Evolutionary conservation across 345 rosid genomes (phyloP).

Genomic region (Linum lewisii): DNA sequence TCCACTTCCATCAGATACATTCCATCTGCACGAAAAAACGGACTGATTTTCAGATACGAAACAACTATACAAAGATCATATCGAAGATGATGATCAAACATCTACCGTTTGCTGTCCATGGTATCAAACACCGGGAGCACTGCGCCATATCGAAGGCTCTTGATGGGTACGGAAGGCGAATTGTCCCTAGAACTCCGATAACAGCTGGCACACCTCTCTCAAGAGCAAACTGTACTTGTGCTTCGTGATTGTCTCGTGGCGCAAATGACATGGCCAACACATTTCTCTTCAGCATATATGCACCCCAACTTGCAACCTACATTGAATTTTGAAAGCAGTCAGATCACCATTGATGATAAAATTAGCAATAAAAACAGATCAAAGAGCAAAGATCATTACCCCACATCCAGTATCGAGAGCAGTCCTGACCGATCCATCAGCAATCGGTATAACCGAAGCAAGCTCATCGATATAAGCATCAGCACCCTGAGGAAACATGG

Average conservation of each 20-base stretch:
- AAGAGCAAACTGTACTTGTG: slow-evolving; percentile 97
- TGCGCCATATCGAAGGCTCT: slow-evolving; percentile 98
- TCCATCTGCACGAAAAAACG: slow-evolving; percentile 54
- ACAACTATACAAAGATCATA: too few species aligned
- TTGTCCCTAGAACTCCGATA: slow-evolving; percentile 86
- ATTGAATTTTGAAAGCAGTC: slow-evolving; percentile 1
- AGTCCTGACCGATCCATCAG: slow-evolving; percentile 82
- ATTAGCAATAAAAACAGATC: too few species aligned
- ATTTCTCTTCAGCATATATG: slow-evolving; percentile 75
- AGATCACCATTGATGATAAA: too few species aligned
- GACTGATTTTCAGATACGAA: too few species aligned
- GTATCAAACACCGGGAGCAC: slow-evolving; percentile 91
- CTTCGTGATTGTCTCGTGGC: slow-evolving; percentile 92
- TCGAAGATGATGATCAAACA: background rate
- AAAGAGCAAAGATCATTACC: slow-evolving; percentile 24
- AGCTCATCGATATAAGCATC: slow-evolving; percentile 90
- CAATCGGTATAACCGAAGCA: slow-evolving; percentile 78
- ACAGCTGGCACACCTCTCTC: slow-evolving; percentile 95
- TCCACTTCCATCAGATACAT: slow-evolving; percentile 87
- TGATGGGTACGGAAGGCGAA: slow-evolving; percentile 81
- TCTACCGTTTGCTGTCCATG: slow-evolving; percentile 81
- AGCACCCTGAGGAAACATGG: slow-evolving; percentile 98
- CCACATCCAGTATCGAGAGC: slow-evolving; percentile 98
- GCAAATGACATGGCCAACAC: slow-evolving; percentile 92
- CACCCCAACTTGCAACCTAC: slow-evolving; percentile 99